phyloP scores from a whole-genome alignment of 2,329 filamentous ascomycete species.

The Scedosporium dehoogii region DNA sequence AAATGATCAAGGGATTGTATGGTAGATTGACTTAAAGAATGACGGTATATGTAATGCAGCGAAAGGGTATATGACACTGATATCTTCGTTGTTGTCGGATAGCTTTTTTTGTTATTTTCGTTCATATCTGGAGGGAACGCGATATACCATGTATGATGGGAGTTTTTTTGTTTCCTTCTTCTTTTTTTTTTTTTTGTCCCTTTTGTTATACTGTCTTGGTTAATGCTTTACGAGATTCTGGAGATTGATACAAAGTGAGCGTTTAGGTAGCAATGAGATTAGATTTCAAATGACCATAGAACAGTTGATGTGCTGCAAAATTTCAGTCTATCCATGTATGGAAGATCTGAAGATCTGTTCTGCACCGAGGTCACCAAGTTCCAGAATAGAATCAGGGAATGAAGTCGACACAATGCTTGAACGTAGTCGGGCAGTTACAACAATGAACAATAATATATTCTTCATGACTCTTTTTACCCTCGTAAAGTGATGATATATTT shows the following conservation, averaged over 20 bases:
- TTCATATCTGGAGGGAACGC: neutral
- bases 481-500: no score
- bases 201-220: conserved; percentile 1
- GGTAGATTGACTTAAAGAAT: neutral
- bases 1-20: neutral
- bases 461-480: no score
- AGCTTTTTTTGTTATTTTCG: neutral
- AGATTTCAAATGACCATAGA: neutral
- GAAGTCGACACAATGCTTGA: no score
- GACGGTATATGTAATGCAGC: neutral
- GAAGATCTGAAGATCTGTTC: no score
- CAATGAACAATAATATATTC: no score
- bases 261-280: neutral
- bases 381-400: no score
- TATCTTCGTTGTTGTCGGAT: neutral
- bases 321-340: neutral
- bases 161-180: conserved; percentile 1
- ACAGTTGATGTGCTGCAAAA: neutral
- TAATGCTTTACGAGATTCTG: neutral
- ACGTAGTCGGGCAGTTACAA: no score
- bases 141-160: neutral
- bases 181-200: neutral
- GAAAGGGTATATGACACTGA: neutral
- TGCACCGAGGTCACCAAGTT: no score
- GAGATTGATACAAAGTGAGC: neutral